Evolutionary conservation across 805 yeast species (phyloP), one percentile per base, ranked within the genome.

Genomic region (Geotrichum ghanense): DNA sequence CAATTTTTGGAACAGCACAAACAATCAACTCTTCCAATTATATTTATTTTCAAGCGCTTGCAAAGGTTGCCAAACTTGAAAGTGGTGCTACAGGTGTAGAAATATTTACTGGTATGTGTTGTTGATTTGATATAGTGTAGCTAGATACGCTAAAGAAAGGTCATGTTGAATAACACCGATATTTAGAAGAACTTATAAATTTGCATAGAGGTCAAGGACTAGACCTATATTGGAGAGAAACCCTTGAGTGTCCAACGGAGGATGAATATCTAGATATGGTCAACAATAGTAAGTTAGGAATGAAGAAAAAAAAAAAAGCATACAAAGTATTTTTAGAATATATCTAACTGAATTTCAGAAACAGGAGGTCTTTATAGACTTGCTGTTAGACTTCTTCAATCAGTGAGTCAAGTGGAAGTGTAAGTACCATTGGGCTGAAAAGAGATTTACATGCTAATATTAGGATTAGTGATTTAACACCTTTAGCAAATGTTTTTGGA

Each of bases 191-290:
- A 55, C 70, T 89, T 77, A 61, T 84, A 45, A 80, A 83, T 56
- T 65, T 89, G 48, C 97, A 89, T 60, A 71, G 83, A 42, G 97
- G 97, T 3, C 97, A 89, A 67, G 94, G 95, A 0, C 63, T 83
- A 50, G 97, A 89, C 55, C 71, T 89, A 19, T 82, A 79, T 61
- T 89, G 97, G 96, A 70, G 97, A 51, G 95, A 87, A 48, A 67
- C 72, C 23, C 56, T 69, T 25, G 57, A 59, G 1, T 70, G 81
- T 42, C 92, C 92, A 0, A 66, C 69, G 3, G 82, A 79, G 50
- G 60, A 63, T 1, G 78, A 84, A 56, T 89, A 89, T 57, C 60
- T 79, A 26, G 71, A 71, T 34, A 89, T 90, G 96, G 95, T 83
- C 6, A 75, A 75, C 73, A 80, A 86, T 58, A 89, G 62, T 58